Conservation (phyloP, 129 eudicot species). For the Pittosporum tobira region DNA sequence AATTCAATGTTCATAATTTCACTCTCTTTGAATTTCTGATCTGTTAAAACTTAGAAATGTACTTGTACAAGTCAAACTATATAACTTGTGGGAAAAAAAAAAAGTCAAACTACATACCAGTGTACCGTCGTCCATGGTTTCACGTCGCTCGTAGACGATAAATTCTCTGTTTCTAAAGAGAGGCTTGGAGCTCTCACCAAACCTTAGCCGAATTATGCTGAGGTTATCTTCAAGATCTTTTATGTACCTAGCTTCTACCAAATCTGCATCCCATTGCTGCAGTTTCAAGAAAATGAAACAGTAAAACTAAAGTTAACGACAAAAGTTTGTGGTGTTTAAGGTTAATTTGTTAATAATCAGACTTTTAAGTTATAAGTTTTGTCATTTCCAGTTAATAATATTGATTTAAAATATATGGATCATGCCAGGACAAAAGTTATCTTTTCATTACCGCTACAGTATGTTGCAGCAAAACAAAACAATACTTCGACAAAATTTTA, state of each 20-base stretch:
- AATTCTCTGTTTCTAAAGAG: constrained; percentile 85
- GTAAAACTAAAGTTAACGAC: background rate
- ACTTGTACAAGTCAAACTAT: background rate
- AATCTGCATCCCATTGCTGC: constrained; percentile 96
- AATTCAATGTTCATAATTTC: background rate
- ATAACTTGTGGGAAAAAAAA: no score
- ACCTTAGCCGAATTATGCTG: constrained; percentile 64
- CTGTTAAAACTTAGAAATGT: background rate
- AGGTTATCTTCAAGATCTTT: constrained; percentile 82
- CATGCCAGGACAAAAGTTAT: constrained; percentile 12
- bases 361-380: background rate
- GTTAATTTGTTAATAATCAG: background rate
- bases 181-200: constrained; percentile 78
- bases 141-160: constrained; percentile 86
- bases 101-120: constrained; percentile 31
- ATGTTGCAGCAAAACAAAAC: background rate
- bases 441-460: no score
- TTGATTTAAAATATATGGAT: background rate
- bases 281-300: background rate
- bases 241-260: constrained; percentile 84
- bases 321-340: background rate
- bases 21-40: background rate
- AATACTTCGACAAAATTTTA: background rate
- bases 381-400: background rate
- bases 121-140: constrained; percentile 95